Percentiles rank a stretch among this genome's conserved stretches.
Conservation (phyloP, 78 protist genomes). For the Dictyostelium purpureum region DNA sequence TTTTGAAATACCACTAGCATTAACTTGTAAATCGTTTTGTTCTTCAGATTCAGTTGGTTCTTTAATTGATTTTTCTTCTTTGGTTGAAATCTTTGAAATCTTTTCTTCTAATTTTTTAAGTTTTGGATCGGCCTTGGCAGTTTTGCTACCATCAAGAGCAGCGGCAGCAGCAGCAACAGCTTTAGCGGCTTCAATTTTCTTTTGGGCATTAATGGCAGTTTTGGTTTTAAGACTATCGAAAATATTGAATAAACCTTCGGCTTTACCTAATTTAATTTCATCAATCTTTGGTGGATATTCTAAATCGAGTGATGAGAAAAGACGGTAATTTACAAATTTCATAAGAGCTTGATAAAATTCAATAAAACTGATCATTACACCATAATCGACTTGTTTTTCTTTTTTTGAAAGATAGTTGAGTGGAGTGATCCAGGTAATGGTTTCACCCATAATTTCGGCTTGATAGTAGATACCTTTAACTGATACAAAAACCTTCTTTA, state of each 20-base stretch:
- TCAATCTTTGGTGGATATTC: constrained; percentile 88
- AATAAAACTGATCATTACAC: constrained; percentile 92
- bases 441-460: constrained; percentile 90
- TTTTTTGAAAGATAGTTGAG: constrained; percentile 79
- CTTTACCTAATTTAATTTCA: background rate
- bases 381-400: constrained; percentile 86
- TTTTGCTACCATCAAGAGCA: background rate
- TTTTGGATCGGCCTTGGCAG: background rate
- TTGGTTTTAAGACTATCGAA: background rate
- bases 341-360: constrained; percentile 90
- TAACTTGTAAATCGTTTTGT: constrained; percentile 12
- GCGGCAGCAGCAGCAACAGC: background rate
- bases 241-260: background rate
- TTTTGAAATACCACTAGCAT: constrained; percentile 23
- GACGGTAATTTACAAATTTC: constrained; percentile 91
- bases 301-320: constrained; percentile 72
- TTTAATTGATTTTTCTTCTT: constrained; percentile 39
- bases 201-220: background rate
- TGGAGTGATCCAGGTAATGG: constrained; percentile 97
- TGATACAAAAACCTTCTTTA: constrained; percentile 93
- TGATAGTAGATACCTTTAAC: constrained; percentile 97
- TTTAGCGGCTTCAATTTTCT: background rate
- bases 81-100: background rate
- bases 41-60: constrained; percentile 23
- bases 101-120: constrained; percentile 21